These are phyloP conservation scores for Pyrus bretschneideri DNA, from an alignment of 306 rosid species.

Conservation along the genomic window DNA sequence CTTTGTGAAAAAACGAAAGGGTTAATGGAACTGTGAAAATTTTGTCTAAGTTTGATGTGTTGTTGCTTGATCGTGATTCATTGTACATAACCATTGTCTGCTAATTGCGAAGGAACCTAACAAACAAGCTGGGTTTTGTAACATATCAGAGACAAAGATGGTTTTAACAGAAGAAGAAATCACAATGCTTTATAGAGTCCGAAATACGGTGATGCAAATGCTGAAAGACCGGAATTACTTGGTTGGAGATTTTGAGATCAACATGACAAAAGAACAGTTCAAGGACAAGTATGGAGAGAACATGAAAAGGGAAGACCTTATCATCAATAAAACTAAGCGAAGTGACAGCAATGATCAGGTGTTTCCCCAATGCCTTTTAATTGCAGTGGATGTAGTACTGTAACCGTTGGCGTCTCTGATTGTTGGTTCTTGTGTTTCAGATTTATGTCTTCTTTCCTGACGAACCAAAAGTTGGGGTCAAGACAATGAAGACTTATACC, in stretches of 20 bases:
- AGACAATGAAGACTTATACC: conserved; percentile 43
- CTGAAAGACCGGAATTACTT: conserved; percentile 49
- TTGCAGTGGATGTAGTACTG: neutral
- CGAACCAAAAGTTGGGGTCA: conserved; percentile 51
- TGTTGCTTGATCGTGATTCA: neutral
- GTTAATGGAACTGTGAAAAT: neutral
- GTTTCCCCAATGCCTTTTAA: neutral
- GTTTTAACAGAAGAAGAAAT: conserved; percentile 50
- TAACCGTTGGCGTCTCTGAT: neutral
- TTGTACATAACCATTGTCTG: neutral
- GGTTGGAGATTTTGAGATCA: conserved; percentile 49
- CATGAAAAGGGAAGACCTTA: conserved; percentile 70
- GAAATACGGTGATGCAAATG: conserved; percentile 72
- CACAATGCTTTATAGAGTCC: conserved; percentile 27
- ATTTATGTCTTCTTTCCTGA: conserved; percentile 75
- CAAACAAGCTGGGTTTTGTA: neutral
- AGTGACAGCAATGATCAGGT: neutral
- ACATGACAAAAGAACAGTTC: conserved; percentile 48
- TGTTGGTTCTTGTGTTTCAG: conserved; percentile 26
- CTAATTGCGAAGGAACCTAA: neutral
- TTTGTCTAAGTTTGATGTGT: neutral
- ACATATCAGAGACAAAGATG: conserved; percentile 25
- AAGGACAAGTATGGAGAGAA: conserved; percentile 28
- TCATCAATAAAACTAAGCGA: conserved; percentile 31
- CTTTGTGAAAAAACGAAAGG: neutral